These are phyloP conservation scores for Phytopythium aichiense DNA, from an alignment of 352 stramenopile species.

Conservation along the genomic window DNA sequence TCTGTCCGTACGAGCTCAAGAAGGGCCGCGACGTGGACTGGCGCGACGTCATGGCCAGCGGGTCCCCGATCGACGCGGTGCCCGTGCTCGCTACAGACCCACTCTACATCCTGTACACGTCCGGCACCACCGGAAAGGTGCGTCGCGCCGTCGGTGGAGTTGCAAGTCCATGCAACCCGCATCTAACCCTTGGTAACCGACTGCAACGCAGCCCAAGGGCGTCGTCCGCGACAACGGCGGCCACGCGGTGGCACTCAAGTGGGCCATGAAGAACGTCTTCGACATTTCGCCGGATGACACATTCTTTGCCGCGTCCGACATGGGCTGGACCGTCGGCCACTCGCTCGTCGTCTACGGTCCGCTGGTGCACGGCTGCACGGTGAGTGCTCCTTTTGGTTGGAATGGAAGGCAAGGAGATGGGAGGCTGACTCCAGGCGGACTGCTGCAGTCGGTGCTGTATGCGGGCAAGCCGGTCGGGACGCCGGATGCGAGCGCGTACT, in stretches of 20 bases:
- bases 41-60: constrained; percentile 42
- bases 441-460: constrained; percentile 71
- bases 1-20: constrained; percentile 42
- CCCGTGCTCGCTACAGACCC: constrained; percentile 54
- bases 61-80: constrained; percentile 30
- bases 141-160: neutral
- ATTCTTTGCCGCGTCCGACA: constrained; percentile 83
- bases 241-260: constrained; percentile 86
- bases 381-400: constrained; percentile 6
- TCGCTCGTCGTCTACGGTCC: constrained; percentile 88
- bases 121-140: constrained; percentile 59
- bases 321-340: constrained; percentile 90
- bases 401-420: neutral
- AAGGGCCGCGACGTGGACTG: constrained; percentile 44
- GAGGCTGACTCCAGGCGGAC: neutral
- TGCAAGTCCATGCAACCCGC: neutral
- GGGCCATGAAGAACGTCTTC: constrained; percentile 77
- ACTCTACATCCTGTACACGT: constrained; percentile 83
- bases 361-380: constrained; percentile 79
- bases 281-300: constrained; percentile 62
- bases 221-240: constrained; percentile 76
- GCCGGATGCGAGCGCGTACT: constrained; percentile 84
- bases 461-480: constrained; percentile 89
- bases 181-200: neutral
- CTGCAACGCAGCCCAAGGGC: constrained; percentile 49